Percentiles rank a stretch among this genome's conserved stretches.
These are phyloP conservation scores for Globisporangium carolinianum DNA, from an alignment of 352 stramenopile genomes.

Conservation along the genomic window DNA sequence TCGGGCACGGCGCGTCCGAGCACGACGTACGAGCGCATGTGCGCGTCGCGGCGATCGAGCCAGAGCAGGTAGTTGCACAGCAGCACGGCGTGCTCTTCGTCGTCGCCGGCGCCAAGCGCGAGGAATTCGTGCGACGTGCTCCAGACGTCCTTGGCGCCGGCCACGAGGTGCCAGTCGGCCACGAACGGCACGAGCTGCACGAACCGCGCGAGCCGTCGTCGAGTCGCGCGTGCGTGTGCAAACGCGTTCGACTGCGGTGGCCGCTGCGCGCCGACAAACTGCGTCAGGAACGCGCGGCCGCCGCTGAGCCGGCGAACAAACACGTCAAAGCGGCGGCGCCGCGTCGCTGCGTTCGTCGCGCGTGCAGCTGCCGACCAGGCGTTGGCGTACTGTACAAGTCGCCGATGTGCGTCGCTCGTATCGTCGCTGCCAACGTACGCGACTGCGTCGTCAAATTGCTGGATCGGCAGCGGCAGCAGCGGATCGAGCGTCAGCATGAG, in stretches of 20 bases:
- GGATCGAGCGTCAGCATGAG: slow-evolving; percentile 87
- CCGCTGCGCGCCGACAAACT: slow-evolving; percentile 66
- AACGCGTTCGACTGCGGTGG: slow-evolving; percentile 26
- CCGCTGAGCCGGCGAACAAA: slow-evolving; percentile 75
- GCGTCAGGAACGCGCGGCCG: slow-evolving; percentile 55
- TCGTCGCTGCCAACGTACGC: slow-evolving; percentile 9
- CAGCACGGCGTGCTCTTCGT: slow-evolving; percentile 89
- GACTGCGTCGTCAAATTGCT: slow-evolving; percentile 13
- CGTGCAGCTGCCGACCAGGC: slow-evolving; percentile 22
- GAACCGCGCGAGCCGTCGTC: slow-evolving; percentile 69
- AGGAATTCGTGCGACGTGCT: slow-evolving; percentile 89
- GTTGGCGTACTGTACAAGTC: slow-evolving; percentile 27
- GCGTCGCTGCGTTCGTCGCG: slow-evolving; percentile 14
- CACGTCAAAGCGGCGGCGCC: slow-evolving; percentile 43
- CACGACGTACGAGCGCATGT: slow-evolving; percentile 71
- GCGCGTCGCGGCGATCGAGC: slow-evolving; percentile 49
- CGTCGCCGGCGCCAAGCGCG: slow-evolving; percentile 81
- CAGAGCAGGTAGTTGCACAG: slow-evolving; percentile 89
- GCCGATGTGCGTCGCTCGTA: slow-evolving; percentile 13
- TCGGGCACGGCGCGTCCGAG: slow-evolving; percentile 80
- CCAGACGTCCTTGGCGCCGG: slow-evolving; percentile 80
- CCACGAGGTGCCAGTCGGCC: slow-evolving; percentile 86
- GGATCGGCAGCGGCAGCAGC: slow-evolving; percentile 45
- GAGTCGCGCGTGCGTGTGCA: slow-evolving; percentile 10
- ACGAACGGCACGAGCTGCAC: slow-evolving; percentile 90